These are phyloP conservation scores for Lotmaria passim DNA, from an alignment of 208 protist species.

Conservation along the genomic window DNA sequence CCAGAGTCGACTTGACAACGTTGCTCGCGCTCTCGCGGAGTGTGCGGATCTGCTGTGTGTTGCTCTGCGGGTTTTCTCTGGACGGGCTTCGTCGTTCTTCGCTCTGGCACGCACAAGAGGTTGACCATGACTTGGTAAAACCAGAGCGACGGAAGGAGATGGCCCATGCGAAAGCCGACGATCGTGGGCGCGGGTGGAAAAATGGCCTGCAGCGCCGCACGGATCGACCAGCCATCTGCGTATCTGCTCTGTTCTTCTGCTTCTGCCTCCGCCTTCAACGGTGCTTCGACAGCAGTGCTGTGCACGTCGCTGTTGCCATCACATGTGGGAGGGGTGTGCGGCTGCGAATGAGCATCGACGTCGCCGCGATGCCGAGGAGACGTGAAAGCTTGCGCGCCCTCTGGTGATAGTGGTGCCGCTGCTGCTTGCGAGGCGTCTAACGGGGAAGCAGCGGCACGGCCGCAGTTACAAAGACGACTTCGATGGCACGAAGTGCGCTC, in stretches of 20 bases:
- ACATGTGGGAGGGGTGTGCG: no score
- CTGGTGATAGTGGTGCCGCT: no score
- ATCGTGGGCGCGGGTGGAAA: slow-evolving; percentile 3
- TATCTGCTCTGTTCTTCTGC: background rate
- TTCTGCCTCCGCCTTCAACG: background rate
- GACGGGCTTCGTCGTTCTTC: background rate
- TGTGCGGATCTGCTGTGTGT: no score
- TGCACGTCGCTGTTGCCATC: no score
- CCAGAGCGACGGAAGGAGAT: background rate
- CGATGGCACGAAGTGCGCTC: background rate
- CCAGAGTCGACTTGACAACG: no score
- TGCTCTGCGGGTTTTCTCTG: no score
- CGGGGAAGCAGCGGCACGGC: background rate
- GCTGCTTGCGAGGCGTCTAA: background rate
- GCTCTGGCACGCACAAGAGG: background rate
- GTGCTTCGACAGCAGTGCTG: background rate
- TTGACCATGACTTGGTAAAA: background rate
- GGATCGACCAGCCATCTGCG: slow-evolving; percentile 1
- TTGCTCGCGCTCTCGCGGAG: no score
- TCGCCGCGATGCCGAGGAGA: no score
- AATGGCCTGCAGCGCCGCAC: background rate
- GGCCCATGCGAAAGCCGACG: background rate
- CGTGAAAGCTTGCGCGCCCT: no score
- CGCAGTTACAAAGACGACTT: background rate
- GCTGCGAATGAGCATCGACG: no score